These are phyloP conservation scores for Staphylotrichum tortipilum DNA, from an alignment of 495 filamentous ascomycete genomes.

Conservation along the genomic window DNA sequence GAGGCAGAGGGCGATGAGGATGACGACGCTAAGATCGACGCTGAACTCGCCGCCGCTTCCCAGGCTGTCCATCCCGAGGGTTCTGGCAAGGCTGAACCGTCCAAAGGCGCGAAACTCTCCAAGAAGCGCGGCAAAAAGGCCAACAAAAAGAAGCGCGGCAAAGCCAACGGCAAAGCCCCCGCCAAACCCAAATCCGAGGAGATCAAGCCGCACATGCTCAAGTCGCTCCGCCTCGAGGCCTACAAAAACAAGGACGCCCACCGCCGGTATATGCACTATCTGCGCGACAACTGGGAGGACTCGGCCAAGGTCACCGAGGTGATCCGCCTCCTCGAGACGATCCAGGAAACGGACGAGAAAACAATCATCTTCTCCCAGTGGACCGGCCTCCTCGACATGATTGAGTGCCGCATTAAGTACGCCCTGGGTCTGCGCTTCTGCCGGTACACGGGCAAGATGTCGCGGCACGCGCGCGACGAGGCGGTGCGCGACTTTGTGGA, in stretches of 20 bases:
- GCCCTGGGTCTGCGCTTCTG: conserved; percentile 48
- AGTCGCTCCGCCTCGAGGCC: conserved; percentile 44
- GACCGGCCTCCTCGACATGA: conserved; percentile 82
- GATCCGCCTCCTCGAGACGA: conserved; percentile 51
- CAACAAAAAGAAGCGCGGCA: conserved; percentile 10
- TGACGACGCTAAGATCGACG: conserved; percentile 2
- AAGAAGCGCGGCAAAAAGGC: conserved; percentile 10
- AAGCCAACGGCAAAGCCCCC: conserved; percentile 21
- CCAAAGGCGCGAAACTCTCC: neutral
- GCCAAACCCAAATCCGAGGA: conserved; percentile 20
- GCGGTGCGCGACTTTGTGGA: conserved; percentile 68
- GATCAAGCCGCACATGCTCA: conserved; percentile 21
- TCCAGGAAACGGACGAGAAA: conserved; percentile 51
- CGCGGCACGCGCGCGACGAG: conserved; percentile 53
- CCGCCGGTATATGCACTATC: conserved; percentile 52
- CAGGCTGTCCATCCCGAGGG: conserved; percentile 18
- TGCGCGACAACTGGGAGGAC: conserved; percentile 59
- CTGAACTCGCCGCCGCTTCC: conserved; percentile 8
- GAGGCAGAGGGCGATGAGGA: conserved; percentile 18
- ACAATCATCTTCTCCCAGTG: conserved; percentile 92
- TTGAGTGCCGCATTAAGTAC: conserved; percentile 75
- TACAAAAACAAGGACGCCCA: conserved; percentile 53
- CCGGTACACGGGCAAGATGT: conserved; percentile 87
- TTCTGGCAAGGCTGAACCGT: conserved; percentile 2
- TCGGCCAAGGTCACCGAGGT: conserved; percentile 76